A percentile compares a stretch with the other conserved stretches of the same genome.
phyloP scores from a whole-genome alignment of 176 grass and related monocot species.

The Secale cereale region DNA sequence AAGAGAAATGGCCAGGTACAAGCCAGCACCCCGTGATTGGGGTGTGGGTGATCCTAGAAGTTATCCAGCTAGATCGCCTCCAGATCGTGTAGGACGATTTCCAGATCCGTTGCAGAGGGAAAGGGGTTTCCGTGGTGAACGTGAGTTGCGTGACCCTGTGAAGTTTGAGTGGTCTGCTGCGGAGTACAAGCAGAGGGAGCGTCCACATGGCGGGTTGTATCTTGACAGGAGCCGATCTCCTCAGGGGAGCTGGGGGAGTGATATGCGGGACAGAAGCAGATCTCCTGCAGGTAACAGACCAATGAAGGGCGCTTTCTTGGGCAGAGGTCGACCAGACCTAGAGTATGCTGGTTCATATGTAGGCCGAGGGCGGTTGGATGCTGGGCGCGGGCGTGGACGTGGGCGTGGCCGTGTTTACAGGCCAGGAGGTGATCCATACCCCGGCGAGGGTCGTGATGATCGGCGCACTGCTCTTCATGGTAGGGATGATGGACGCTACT shows the following conservation, averaged over 20 bases:
- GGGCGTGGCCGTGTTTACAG: constrained; percentile 42
- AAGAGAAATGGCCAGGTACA: constrained; percentile 54
- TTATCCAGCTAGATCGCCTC: constrained; percentile 45
- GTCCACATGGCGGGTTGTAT: constrained; percentile 36
- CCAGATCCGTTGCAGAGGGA: constrained; percentile 38
- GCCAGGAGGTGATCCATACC: constrained; percentile 41
- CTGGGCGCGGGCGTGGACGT: constrained; percentile 20
- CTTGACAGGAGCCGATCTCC: constrained; percentile 56
- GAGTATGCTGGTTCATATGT: constrained; percentile 39
- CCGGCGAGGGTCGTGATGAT: constrained; percentile 29
- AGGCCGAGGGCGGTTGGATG: constrained; percentile 26
- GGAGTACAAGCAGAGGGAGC: constrained; percentile 41
- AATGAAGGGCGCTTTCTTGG: constrained; percentile 41
- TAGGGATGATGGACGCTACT: constrained; percentile 42
- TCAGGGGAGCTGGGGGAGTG: constrained; percentile 35
- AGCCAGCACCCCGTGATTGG: constrained; percentile 45
- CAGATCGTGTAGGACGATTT: constrained; percentile 33
- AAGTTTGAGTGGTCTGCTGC: constrained; percentile 48
- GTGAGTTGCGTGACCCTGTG: constrained; percentile 37
- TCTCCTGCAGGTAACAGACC: constrained; percentile 50
- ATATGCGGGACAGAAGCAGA: constrained; percentile 61
- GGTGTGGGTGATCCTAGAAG: constrained; percentile 42
- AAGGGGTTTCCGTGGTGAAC: constrained; percentile 45
- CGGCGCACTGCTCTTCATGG: constrained; percentile 27
- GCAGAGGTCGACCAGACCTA: constrained; percentile 39